Evolutionary conservation across 257 asterid genomes (phyloP).

Genomic region (Solanum etuberosum): DNA sequence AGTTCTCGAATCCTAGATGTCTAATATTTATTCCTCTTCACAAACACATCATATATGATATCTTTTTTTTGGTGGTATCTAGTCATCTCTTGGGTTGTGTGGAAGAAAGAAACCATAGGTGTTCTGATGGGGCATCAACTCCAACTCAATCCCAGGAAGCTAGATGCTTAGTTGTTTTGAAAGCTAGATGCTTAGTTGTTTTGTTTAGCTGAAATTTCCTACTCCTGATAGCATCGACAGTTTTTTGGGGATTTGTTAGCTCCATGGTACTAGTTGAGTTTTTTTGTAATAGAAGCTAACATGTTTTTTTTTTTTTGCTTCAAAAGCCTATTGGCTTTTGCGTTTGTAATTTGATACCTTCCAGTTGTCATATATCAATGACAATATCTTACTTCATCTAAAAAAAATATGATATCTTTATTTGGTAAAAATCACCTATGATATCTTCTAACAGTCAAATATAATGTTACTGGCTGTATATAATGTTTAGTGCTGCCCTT

Average conservation of each 20-base stretch:
- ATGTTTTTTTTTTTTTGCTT: background rate
- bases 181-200: background rate
- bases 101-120: background rate
- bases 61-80: background rate
- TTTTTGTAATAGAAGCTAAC: background rate
- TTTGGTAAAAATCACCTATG: background rate
- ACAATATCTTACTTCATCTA: background rate
- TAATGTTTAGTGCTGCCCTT: background rate
- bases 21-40: background rate
- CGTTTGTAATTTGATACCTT: background rate
- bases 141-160: background rate
- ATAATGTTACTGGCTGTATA: background rate
- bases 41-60: background rate
- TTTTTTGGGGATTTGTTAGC: background rate
- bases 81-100: background rate
- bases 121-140: background rate
- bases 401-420: background rate
- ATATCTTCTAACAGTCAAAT: background rate
- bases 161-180: background rate
- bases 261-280: background rate
- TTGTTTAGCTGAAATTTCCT: background rate
- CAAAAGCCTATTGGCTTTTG: background rate
- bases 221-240: background rate
- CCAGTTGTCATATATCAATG: background rate
- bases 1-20: background rate